Evolutionary conservation across 2,329 filamentous ascomycete species (phyloP), one percentile per base, ranked within the genome.

Genomic region (Fusarium sp.): DNA sequence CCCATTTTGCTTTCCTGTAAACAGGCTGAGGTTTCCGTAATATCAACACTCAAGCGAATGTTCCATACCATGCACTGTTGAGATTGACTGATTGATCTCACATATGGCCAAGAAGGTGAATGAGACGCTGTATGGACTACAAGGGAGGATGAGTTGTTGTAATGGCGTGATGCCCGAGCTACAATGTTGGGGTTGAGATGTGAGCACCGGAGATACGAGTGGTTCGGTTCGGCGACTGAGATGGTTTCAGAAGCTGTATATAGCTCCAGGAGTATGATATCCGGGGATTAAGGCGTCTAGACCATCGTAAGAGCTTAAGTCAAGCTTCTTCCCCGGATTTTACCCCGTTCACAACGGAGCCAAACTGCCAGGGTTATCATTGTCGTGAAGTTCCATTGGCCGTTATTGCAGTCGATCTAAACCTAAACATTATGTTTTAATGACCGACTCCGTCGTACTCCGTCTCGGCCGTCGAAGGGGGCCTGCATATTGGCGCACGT

Each of bases 171-270:
- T 66, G 14, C 20, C 43, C 4, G 35, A 48, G 11, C 35, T 14
- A 7, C 30, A 62, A 14, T 23, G 8, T n/a, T 32, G 27, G 13
- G 14, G 7, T 17, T 37, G 17, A 37, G 17, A 30, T 4, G 14
- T 5, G 7, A 11, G 37, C 1, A 22, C 13, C 57, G 67, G 66
- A 69, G 67, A 69, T 69, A 69, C 66, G 67, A 69, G 58, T 30
- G 13, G 40, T 30, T 20, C 11, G n/a, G 14, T 45, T 67, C 66
- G 67, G 67, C 22, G 30, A 70, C 13, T 57, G 66, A 69, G 61
- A 32, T 7, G 7, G 17, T 22, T 56, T 20, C 17, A 44, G 30
- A 47, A 37, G 13, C n/a, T 39, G n/a, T 51, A 14, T 32, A 39
- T n/a, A 20, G 25, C 17, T 37, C n/a, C 56, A 49, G 51, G 46